Conservation (phyloP, 495 filamentous ascomycete species). For the Oleoguttula mirabilis region DNA sequence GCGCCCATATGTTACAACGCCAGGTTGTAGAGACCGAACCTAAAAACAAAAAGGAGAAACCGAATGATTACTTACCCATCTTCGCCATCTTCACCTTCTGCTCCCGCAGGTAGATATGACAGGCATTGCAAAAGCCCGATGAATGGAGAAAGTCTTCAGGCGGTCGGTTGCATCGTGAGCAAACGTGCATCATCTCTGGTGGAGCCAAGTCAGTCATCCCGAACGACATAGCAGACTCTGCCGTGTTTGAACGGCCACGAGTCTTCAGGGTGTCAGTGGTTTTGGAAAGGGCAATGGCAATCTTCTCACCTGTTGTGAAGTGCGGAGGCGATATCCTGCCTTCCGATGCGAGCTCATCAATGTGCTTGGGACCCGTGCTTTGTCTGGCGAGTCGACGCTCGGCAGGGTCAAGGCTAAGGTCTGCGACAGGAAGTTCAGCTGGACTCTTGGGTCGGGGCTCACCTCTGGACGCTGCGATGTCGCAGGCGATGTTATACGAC, state of each 20-base stretch:
- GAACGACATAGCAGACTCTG: conserved; percentile 3
- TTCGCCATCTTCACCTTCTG: neutral
- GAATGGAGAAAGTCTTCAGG: neutral
- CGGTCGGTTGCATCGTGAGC: neutral
- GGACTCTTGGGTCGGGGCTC: no score
- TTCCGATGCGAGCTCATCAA: no score
- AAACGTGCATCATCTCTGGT: neutral
- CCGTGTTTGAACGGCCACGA: neutral
- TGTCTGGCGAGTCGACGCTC: no score
- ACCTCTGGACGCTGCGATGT: no score
- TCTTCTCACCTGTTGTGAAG: neutral
- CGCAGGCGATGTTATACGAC: no score
- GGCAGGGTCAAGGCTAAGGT: no score
- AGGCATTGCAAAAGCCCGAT: neutral
- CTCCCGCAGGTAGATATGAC: neutral
- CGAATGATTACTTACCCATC: neutral
- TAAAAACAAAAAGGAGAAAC: neutral
- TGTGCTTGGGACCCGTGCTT: no score
- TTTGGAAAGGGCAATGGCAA: neutral
- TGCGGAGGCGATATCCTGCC: no score
- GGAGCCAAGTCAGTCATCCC: neutral
- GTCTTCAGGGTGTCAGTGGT: neutral
- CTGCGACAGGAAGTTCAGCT: no score
- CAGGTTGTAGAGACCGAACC: neutral
- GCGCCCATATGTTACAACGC: no score